Evolutionary conservation across 2,329 filamentous ascomycete genomes (phyloP).

Genomic region (Aspergillus quadrilineatus): DNA sequence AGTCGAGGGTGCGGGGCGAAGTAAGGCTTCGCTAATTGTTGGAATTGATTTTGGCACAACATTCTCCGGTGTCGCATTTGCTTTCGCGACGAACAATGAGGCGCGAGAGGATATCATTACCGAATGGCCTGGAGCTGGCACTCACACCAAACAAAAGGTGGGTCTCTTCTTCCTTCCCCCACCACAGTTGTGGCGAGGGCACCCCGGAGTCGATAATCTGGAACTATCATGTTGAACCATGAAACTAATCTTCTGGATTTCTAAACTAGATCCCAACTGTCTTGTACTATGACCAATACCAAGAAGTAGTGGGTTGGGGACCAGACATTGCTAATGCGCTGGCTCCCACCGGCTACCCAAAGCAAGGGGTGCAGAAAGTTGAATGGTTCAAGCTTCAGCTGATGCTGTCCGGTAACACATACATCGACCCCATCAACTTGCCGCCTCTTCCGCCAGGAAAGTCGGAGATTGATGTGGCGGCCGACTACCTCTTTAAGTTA

Average conservation of each 20-base stretch:
- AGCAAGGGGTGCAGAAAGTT: constrained; percentile 96
- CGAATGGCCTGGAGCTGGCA: constrained; percentile 96
- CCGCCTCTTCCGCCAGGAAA: constrained; percentile 95
- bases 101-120: constrained; percentile 98
- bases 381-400: constrained; percentile 99
- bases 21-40: constrained; percentile 95
- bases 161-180: constrained; percentile 3
- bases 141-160: constrained; percentile 98
- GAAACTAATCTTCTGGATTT: constrained; percentile 12
- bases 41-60: constrained; percentile 99
- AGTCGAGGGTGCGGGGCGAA: constrained; percentile 82
- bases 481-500: constrained; percentile 97
- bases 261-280: constrained; percentile 83
- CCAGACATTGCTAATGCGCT: constrained; percentile 96
- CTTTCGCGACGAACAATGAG: constrained; percentile 91
- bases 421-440: constrained; percentile 98
- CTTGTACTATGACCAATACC: constrained; percentile 99
- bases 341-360: constrained; percentile 94
- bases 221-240: neutral
- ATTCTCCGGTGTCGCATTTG: constrained; percentile 94
- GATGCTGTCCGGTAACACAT: constrained; percentile 97
- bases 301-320: constrained; percentile 99
- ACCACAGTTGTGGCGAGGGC: neutral
- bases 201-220: constrained; percentile 1
- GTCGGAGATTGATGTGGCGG: constrained; percentile 98